Evolutionary conservation across 2,329 filamentous ascomycete species (phyloP).

Genomic region (Hirsutella thompsonii): DNA sequence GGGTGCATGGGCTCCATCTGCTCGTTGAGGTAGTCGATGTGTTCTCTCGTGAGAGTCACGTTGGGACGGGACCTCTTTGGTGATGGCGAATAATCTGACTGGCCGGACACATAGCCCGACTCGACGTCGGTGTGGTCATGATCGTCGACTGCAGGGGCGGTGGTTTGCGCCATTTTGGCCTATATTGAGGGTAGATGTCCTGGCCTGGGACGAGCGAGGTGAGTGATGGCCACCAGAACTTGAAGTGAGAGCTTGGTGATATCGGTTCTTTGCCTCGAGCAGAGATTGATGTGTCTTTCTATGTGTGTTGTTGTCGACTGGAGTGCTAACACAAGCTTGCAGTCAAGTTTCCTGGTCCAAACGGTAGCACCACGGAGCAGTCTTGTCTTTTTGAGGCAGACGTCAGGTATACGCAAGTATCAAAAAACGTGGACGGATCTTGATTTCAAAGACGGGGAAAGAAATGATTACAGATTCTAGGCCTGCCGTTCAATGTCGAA

Average conservation of each 20-base stretch:
- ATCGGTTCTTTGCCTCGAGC: no score
- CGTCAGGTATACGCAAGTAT: neutral
- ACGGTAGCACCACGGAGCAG: no score
- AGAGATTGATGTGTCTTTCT: no score
- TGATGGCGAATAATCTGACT: conserved; percentile 25
- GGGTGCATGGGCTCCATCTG: conserved; percentile 82
- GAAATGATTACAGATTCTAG: neutral
- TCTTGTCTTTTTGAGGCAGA: neutral
- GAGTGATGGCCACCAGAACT: no score
- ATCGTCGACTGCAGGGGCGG: conserved; percentile 17
- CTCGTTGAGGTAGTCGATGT: conserved; percentile 81
- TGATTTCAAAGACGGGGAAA: neutral
- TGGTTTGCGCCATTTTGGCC: conserved; percentile 16
- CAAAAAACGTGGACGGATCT: neutral
- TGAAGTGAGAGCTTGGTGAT: no score
- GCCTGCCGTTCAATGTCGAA: neutral
- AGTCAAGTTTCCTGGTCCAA: no score
- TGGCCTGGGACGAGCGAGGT: neutral
- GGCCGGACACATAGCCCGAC: conserved; percentile 69
- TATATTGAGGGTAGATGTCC: neutral
- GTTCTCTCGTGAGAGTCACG: conserved; percentile 74
- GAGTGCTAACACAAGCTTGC: no score
- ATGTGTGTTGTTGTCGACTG: no score
- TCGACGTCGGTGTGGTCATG: conserved; percentile 42
- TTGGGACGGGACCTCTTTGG: conserved; percentile 44